A percentile compares a stretch with the other conserved stretches of the same genome.
Evolutionary conservation across 148 eudicot genomes (phyloP).

Genomic region (Heliamphora exappendiculata): DNA sequence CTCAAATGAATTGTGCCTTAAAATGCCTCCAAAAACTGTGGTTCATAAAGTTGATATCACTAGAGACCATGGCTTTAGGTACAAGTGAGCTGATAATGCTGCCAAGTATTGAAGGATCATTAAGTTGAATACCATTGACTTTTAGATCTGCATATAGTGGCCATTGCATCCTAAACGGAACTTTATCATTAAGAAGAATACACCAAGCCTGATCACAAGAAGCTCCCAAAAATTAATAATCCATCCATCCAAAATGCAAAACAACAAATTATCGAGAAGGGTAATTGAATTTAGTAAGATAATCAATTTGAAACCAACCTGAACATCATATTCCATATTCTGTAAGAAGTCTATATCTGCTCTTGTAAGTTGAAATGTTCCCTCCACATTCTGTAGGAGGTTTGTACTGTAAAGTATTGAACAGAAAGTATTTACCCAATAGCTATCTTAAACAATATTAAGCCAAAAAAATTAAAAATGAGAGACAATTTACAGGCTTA

Average conservation of each 20-base stretch:
- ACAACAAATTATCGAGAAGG: neutral
- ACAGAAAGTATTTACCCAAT: neutral
- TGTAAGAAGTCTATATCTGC: constrained; percentile 55
- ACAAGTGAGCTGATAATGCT: neutral
- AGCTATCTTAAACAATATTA: neutral
- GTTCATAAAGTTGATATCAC: neutral
- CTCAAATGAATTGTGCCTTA: neutral
- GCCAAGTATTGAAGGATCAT: neutral
- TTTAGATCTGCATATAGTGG: constrained; percentile 78
- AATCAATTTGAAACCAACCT: constrained; percentile 42
- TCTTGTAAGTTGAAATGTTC: constrained; percentile 56
- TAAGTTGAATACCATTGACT: constrained; percentile 62
- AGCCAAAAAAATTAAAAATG: neutral
- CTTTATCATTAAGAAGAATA: constrained; percentile 82
- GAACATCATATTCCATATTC: constrained; percentile 64
- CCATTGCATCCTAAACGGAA: constrained; percentile 95
- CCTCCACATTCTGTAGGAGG: constrained; percentile 57
- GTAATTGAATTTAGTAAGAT: neutral
- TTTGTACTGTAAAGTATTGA: constrained; percentile 48
- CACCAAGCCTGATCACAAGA: constrained; percentile 72
- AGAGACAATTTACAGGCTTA: neutral
- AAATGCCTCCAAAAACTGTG: neutral
- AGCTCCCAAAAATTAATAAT: neutral
- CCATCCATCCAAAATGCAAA: neutral
- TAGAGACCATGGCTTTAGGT: neutral